Base-by-base conservation (phyloP, 441 rosid species). In the Biscutella auriculata region DNA sequence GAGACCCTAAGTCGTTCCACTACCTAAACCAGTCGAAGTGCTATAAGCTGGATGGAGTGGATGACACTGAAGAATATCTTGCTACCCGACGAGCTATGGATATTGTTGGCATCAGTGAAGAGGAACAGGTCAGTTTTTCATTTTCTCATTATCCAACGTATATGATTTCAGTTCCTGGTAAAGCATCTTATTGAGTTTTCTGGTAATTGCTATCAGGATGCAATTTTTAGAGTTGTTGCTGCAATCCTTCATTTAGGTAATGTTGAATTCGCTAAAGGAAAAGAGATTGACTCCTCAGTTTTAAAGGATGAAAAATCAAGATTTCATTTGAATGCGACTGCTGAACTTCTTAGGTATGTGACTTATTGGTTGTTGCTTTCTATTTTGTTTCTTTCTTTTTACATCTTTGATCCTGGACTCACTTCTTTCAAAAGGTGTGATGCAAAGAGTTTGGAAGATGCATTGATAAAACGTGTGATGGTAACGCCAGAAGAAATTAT, bases 1-100 rank as follows among this genome's bases (percentile, higher is more conserved):
- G 67, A 56, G 68, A 60, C 76, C 89, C 97, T 10, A 80, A 60
- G 67, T 74, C 84, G 37, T 95, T 72, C 63, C 97, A 86, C 75
- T 95, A 86, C 79, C 72, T 95, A 69, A 95, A 95, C 70, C 99
- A 91, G 62, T 91, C 99, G 10, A 77, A 73, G 62, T 95, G 98
- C 73, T 86, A 59, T 72, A 78, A 72, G 63, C 63, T 95, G 77
- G 90, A 91, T 72, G 99, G 95, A 46, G 81, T 95, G 62, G 81
- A 80, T 75, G 99, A 95, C 65, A 72, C 93, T 4, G 82, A 88
- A 15, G 99, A 95, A 66, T 95, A 95, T 73, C 88, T 90, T 53
- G 98, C 97, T 61, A 95, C 97, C 70, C 86, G 95, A 72, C 76
- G 99, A 76, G 99, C 99, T 33, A 95, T 95, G 99, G 99, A 95